Percentiles rank a stretch among this genome's conserved stretches.
phyloP scores from a whole-genome alignment of 148 eudicot species.

The Simmondsia chinensis region DNA sequence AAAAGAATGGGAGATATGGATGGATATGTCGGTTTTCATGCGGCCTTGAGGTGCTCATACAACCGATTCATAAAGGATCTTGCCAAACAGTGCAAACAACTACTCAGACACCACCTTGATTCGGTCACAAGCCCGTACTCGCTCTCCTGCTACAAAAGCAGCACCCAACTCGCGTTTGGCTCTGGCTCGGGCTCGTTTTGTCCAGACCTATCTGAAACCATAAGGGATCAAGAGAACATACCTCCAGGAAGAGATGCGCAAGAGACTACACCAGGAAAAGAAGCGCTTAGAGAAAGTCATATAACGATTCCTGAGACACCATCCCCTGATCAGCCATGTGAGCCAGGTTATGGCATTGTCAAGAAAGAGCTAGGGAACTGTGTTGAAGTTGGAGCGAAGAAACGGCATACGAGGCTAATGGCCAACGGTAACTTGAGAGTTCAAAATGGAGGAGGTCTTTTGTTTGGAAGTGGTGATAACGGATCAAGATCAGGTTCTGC shows the following conservation, averaged over 20 bases:
- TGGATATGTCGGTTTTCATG: constrained; percentile 88
- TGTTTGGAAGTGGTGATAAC: constrained; percentile 34
- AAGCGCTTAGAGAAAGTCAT: constrained; percentile 54
- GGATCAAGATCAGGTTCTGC: constrained; percentile 59
- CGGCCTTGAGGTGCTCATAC: constrained; percentile 82
- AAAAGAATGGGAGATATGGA: constrained; percentile 76
- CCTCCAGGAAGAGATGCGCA: constrained; percentile 61
- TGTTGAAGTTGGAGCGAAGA: constrained; percentile 67
- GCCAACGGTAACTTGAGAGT: constrained; percentile 24
- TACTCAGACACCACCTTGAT: constrained; percentile 90
- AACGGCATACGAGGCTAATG: constrained; percentile 58
- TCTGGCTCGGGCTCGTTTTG: constrained; percentile 39
- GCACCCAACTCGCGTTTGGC: constrained; percentile 30
- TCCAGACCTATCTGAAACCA: constrained; percentile 58
- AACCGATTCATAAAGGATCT: constrained; percentile 65
- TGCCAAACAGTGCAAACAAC: constrained; percentile 76
- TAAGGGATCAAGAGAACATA: constrained; percentile 69
- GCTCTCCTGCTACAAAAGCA: constrained; percentile 69
- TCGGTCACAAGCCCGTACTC: constrained; percentile 96
- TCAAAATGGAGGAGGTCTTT: constrained; percentile 42
- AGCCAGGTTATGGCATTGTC: constrained; percentile 41
- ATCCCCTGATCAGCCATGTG: constrained; percentile 88
- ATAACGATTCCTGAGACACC: constrained; percentile 98
- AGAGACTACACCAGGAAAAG: constrained; percentile 89
- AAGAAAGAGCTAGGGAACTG: constrained; percentile 76